These are phyloP conservation scores for Alternaria arborescens DNA, from an alignment of 2,329 filamentous ascomycete genomes.

Conservation along the genomic window DNA sequence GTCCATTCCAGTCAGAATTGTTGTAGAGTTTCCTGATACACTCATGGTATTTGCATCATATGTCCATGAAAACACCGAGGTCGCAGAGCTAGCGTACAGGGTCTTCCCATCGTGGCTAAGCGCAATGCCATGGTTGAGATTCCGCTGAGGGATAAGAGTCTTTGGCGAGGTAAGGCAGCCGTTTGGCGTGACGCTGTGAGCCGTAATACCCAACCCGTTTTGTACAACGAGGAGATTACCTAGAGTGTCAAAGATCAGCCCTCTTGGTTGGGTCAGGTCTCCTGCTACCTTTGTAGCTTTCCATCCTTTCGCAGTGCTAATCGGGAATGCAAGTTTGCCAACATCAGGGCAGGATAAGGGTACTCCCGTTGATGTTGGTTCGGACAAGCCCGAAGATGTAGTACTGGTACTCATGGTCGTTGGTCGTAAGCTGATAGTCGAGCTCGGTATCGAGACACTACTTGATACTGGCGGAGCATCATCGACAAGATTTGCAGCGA, in stretches of 20 bases:
- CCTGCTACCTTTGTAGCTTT: conserved; percentile 51
- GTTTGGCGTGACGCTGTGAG: conserved; percentile 49
- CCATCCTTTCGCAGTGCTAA: conserved; percentile 36
- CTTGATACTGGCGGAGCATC: conserved; percentile 27
- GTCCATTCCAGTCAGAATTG: conserved; percentile 39
- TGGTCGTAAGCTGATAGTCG: conserved; percentile 19
- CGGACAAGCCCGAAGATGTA: conserved; percentile 17
- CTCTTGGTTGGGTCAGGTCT: conserved; percentile 50
- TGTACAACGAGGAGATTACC: conserved; percentile 55
- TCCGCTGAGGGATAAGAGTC: conserved; percentile 32
- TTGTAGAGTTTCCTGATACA: conserved; percentile 41
- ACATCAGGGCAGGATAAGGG: conserved; percentile 34
- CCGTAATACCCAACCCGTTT: conserved; percentile 50
- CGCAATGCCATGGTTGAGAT: conserved; percentile 43
- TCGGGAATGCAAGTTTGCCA: conserved; percentile 25
- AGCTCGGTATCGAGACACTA: conserved; percentile 13
- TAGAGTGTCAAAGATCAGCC: conserved; percentile 50
- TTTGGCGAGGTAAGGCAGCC: conserved; percentile 39
- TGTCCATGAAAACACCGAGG: conserved; percentile 35
- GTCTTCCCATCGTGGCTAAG: conserved; percentile 41
- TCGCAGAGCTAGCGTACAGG: conserved; percentile 41
- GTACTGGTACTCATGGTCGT: conserved; percentile 27
- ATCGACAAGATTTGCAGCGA: conserved; percentile 34
- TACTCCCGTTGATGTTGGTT: conserved; percentile 28
- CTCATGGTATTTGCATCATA: conserved; percentile 35